Conservation (phyloP, 75 land plant genomes). For the Pinus albicaulis region DNA sequence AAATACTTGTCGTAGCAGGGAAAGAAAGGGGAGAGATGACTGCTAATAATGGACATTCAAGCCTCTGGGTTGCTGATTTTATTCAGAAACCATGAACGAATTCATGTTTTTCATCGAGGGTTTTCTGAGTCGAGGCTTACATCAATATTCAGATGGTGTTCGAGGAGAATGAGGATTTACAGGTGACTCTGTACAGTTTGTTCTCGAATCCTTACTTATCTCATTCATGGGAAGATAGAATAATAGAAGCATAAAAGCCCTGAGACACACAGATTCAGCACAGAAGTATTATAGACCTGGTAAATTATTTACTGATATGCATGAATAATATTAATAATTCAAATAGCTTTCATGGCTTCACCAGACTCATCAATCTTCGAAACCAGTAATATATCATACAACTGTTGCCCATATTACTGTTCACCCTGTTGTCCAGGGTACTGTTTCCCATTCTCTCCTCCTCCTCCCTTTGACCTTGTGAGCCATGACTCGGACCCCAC, state of each 20-base stretch:
- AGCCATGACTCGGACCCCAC: conserved; percentile 4
- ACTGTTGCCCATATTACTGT: conserved; percentile 52
- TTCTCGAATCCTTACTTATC: not conserved
- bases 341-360: not conserved
- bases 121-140: not conserved
- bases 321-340: not conserved
- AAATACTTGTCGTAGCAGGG: not conserved
- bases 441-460: conserved; percentile 40
- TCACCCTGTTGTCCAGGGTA: conserved; percentile 60
- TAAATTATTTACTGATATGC: not conserved
- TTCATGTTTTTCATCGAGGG: not conserved
- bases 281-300: not conserved
- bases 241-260: not conserved
- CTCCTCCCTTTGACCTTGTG: conserved; percentile 7
- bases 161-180: not conserved
- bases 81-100: not conserved
- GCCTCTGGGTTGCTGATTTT: not conserved
- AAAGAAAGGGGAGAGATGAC: not conserved
- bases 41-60: not conserved
- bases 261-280: too few relatives aligned
- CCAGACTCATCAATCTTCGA: not conserved
- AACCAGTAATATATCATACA: not conserved
- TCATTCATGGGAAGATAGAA: not conserved
- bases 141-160: not conserved
- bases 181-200: not conserved